These are phyloP conservation scores for Chlamydomonas incerta DNA, from an alignment of 139 green algal genomes.

Conservation along the genomic window DNA sequence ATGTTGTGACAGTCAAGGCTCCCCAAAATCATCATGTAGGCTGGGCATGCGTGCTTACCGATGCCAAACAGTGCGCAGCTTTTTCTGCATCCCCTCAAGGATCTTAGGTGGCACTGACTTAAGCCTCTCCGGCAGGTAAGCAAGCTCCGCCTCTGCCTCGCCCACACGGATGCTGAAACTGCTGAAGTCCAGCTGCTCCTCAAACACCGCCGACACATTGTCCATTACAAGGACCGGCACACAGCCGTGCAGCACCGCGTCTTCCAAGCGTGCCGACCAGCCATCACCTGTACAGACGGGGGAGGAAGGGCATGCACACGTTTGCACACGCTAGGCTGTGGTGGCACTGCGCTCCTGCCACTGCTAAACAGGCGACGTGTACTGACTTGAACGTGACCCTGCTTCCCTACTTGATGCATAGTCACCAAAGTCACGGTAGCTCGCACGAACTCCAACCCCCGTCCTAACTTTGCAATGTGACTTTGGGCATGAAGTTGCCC, in stretches of 20 bases:
- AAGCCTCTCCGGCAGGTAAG: conserved; percentile 62
- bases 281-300: conserved; percentile 59
- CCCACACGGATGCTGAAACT: conserved; percentile 27
- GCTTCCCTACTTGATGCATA: too few species aligned
- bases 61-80: conserved; percentile 58
- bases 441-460: too few species aligned
- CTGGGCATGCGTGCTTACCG: conserved; percentile 27
- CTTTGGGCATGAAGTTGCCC: too few species aligned
- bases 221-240: conserved; percentile 72
- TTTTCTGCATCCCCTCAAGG: conserved; percentile 52
- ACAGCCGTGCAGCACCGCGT: conserved; percentile 76
- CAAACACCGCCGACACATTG: conserved; percentile 37
- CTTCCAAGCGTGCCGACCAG: conserved; percentile 61
- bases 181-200: conserved; percentile 46
- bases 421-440: too few species aligned
- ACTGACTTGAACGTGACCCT: too few species aligned
- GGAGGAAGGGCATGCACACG: too few species aligned
- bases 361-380: too few species aligned
- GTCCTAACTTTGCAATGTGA: too few species aligned
- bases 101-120: conserved; percentile 30
- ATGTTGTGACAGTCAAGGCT: background rate
- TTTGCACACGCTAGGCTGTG: too few species aligned
- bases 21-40: background rate
- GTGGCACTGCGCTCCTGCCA: too few species aligned
- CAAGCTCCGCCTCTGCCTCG: conserved; percentile 49